A percentile compares a stretch with the other conserved stretches of the same genome.
Conservation (phyloP, 2,329 filamentous ascomycete species). For the Aspergillus novoparasiticus region DNA sequence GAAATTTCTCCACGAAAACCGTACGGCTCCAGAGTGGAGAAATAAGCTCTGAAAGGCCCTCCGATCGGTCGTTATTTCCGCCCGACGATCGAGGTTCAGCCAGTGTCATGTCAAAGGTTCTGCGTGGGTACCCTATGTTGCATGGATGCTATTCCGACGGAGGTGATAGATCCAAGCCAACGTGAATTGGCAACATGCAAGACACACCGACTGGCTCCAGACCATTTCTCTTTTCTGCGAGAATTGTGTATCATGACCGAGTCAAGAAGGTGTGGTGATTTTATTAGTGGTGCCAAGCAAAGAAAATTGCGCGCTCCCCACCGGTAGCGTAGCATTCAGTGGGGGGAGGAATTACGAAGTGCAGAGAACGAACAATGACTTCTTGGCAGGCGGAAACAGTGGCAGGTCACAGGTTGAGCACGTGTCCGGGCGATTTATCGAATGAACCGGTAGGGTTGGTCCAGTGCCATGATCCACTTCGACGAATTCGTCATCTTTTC, state of each 20-base stretch:
- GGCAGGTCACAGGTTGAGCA: neutral
- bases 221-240: neutral
- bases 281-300: neutral
- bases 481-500: neutral
- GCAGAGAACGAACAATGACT: too few species aligned
- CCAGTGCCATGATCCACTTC: neutral
- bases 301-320: neutral
- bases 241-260: neutral
- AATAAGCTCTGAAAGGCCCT: neutral
- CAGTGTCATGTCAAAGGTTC: neutral
- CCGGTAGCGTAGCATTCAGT: neutral
- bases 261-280: neutral
- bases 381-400: neutral
- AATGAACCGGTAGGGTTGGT: neutral
- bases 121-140: neutral
- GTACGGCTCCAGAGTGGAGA: neutral
- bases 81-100: neutral
- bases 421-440: neutral
- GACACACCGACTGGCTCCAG: neutral
- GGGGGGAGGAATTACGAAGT: neutral
- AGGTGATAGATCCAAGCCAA: neutral
- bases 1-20: neutral
- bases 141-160: neutral
- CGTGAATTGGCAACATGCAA: neutral
- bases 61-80: neutral